Conservation (phyloP, 163 green algal species). For the Scenedesmus sp. region DNA sequence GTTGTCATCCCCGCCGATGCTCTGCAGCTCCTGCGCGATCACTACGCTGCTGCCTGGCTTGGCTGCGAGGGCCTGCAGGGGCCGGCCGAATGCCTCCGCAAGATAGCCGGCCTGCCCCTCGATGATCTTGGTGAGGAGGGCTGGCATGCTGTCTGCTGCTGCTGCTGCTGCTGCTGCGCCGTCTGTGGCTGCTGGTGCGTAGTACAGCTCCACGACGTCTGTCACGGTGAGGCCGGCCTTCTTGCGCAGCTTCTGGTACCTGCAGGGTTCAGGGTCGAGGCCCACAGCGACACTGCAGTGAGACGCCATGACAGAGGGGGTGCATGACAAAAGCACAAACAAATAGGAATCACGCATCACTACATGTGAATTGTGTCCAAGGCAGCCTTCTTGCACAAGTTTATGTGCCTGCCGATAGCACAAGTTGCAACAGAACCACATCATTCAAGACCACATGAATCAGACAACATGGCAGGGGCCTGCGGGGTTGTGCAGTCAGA, state of each 20-base stretch:
- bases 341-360: too few species aligned
- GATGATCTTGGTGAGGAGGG: slow-evolving; percentile 28
- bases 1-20: slow-evolving; percentile 46
- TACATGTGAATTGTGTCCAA: too few species aligned
- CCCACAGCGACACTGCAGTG: too few species aligned
- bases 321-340: too few species aligned
- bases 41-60: slow-evolving; percentile 62
- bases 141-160: neutral
- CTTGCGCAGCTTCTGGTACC: slow-evolving; percentile 98
- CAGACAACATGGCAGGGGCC: too few species aligned
- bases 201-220: slow-evolving; percentile 84
- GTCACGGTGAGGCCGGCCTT: slow-evolving; percentile 83
- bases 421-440: too few species aligned
- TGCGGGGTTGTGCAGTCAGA: too few species aligned
- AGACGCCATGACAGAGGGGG: too few species aligned
- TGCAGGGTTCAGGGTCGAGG: slow-evolving; percentile 32
- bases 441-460: too few species aligned
- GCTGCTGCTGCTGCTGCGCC: too few species aligned
- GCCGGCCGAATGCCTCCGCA: slow-evolving; percentile 63
- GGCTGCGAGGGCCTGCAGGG: slow-evolving; percentile 55
- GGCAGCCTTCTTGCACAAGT: too few species aligned
- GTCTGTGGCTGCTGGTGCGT: slow-evolving; percentile 42
- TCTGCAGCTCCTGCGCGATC: slow-evolving; percentile 71
- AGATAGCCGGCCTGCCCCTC: slow-evolving; percentile 64
- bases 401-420: too few species aligned